Base-by-base conservation (phyloP, 78 protist species). In the Dictyostelium purpureum region DNA sequence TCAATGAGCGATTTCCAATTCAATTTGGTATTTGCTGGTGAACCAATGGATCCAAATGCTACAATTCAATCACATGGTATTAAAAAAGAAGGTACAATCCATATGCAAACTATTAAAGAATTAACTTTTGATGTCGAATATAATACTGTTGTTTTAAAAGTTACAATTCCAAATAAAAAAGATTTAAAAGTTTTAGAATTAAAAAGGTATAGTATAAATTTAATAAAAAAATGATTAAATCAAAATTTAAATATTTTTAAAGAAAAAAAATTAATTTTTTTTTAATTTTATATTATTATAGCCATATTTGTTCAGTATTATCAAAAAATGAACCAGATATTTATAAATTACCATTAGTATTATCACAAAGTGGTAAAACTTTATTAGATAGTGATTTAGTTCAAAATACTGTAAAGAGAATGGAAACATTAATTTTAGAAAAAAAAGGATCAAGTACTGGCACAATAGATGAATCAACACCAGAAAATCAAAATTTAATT, bases 81-180 rank as follows among this genome's bases (percentile, higher is more conserved):
- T 19, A 80, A 80, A 49, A 89, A 78, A 78, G 94, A 89, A 61
- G 38, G 77, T 51, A 89, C 94, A 19, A 49, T 89, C 35, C 94
- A 89, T 51, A 35, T 89, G 51, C 79, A 76, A 33, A 43, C 65
- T 6, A 77, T 89, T 21, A 69, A 83, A 42, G 57, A 83, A 38
- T 42, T 83, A 28, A 21, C 71, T n/a, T 83, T 61, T 57, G 80
- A 71, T 56, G 80, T 83, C 21, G 81, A 83, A 71, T 83, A 57
- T 61, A 45, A 74, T 31, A 7, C 42, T 52, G 61, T 31, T 1
- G 52, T 83, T 1, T n/a, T 69, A 24, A 71, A 83, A 21, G 65
- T 71, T 18, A 33, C 79, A 56, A 56, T 83, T 21, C 56, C 80
- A 40, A 83, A 83, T 71, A 66, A 35, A 47, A 16, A 79, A 24